phyloP scores from a whole-genome alignment of 1,284 basidiomycete genomes.

The Volvariella surrecta region DNA sequence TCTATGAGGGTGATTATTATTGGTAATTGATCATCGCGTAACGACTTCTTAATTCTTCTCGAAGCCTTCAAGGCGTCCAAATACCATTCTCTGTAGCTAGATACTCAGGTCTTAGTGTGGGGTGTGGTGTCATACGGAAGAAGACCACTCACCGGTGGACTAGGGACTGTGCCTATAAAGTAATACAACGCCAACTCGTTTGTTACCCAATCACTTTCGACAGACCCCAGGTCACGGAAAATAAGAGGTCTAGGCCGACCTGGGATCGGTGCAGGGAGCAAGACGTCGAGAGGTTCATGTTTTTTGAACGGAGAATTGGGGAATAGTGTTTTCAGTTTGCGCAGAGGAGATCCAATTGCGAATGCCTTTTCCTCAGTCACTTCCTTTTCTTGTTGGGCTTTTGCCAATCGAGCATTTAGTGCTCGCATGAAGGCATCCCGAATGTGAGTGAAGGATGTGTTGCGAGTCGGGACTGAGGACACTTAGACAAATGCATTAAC shows the following conservation, averaged over 20 bases:
- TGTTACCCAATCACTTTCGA: conserved; percentile 69
- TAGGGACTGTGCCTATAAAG: conserved; percentile 61
- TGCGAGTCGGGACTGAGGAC: conserved; percentile 66
- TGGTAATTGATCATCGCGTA: conserved; percentile 3
- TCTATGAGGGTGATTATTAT: neutral
- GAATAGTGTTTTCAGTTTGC: conserved; percentile 69
- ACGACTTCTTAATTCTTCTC: conserved; percentile 1
- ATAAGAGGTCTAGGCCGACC: conserved; percentile 45
- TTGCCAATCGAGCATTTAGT: conserved; percentile 55
- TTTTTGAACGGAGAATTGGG: conserved; percentile 61
- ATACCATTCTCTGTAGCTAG: conserved; percentile 37
- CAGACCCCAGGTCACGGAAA: conserved; percentile 63
- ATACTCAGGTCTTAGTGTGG: too few relatives aligned
- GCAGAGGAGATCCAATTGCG: conserved; percentile 51
- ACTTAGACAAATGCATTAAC: conserved; percentile 2
- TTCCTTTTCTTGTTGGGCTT: conserved; percentile 40
- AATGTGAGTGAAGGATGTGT: conserved; percentile 75
- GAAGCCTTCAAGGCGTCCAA: conserved; percentile 20
- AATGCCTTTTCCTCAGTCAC: conserved; percentile 51
- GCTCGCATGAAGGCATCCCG: conserved; percentile 83
- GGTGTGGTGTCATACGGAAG: neutral
- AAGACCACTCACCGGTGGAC: conserved; percentile 50
- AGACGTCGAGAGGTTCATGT: conserved; percentile 58
- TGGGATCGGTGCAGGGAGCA: conserved; percentile 48
- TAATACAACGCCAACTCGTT: conserved; percentile 67